Base-by-base conservation (phyloP, 441 rosid species). In the Isatis lusitanica region DNA sequence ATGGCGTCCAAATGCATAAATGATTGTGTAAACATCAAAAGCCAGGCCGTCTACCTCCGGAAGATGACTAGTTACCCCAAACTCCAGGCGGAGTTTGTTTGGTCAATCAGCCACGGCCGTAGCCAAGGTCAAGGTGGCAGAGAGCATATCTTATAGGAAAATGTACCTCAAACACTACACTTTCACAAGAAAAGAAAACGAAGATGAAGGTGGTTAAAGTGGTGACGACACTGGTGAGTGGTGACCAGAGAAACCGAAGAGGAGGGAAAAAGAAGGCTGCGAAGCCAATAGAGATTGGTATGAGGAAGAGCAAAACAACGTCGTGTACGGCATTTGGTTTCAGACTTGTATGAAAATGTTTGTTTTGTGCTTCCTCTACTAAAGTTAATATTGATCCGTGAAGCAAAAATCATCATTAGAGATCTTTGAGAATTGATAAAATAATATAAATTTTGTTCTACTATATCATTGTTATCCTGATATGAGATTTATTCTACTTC, bases 121-220 rank as follows among this genome's bases (percentile, higher is more conserved):
- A 59, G 68, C 55, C 33, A 30, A 11, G 28, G 38, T 53, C 60
- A 38, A 4, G 16, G 52, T 18, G 53, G 44, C 6, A 5, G 61
- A 67, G n/a, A 59, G 11, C 38, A 74, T 68, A 42, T 52, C 74
- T 50, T 68, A 33, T 51, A 61, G 58, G 43, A 58, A 62, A 68
- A 62, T 75, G 56, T 75, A 75, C 51, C 74, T 75, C 44, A 53
- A 64, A 43, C 68, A 65, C 36, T 68, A 75, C 40, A 75, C 70
- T 9, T 75, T 68, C 5, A 40, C 65, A 16, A 42, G 50, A 52
- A 15, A 75, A 52, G 74, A 60, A 10, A 33, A 33, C 6, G 24
- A 18, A 40, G 30, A 21, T 0, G 21, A 31, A 4, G 8, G 52
- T 40, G 56, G 31, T 26, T 7, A 38, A 65, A 7, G 10, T 48